Conservation (phyloP, 441 rosid species). For the Pelargonium cotyledonis region DNA sequence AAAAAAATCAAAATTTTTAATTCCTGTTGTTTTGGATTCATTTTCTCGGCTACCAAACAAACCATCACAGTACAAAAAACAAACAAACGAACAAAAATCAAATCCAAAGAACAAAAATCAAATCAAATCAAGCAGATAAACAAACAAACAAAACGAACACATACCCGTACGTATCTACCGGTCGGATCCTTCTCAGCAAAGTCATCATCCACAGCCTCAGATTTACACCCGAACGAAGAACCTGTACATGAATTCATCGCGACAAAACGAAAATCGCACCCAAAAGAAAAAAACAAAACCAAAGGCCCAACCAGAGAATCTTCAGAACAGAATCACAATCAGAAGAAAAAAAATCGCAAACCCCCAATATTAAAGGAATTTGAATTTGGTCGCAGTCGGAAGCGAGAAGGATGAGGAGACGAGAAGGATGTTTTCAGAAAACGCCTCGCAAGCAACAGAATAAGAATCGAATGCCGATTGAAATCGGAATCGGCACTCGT, state of each 20-base stretch:
- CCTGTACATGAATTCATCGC: conserved; percentile 25
- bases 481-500: conserved; percentile 44
- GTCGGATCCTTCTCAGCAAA: conserved; percentile 62
- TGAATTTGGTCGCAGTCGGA: conserved; percentile 16
- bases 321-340: background rate
- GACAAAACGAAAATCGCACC: conserved; percentile 11
- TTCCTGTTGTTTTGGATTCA: background rate
- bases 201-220: conserved; percentile 29
- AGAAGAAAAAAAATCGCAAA: background rate
- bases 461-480: conserved; percentile 60
- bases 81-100: background rate
- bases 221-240: conserved; percentile 11
- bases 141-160: background rate
- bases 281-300: conserved; percentile 1
- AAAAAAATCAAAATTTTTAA: background rate
- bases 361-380: conserved; percentile 23
- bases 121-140: background rate
- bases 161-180: conserved; percentile 60
- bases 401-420: conserved; percentile 15
- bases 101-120: background rate
- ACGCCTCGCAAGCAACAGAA: conserved; percentile 61
- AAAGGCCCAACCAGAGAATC: background rate
- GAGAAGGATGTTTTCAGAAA: conserved; percentile 36
- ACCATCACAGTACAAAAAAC: background rate
- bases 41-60: background rate